A percentile compares a stretch with the other conserved stretches of the same genome.
Evolutionary conservation across 2,329 filamentous ascomycete genomes (phyloP).

Genomic region (Madurella mycetomatis): DNA sequence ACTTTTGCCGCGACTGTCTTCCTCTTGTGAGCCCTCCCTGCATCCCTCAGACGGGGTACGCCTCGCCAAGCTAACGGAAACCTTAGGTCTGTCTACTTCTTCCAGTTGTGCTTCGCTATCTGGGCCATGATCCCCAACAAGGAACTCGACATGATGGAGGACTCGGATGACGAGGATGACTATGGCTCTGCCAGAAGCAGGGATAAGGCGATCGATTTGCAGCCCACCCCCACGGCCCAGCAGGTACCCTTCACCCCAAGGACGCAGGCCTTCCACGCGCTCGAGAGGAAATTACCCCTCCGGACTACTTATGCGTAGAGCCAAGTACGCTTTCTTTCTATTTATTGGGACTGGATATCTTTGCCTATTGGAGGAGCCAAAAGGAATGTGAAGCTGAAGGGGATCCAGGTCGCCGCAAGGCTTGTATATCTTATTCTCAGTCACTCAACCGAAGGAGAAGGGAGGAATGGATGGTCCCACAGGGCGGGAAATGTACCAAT

Average conservation of each 20-base stretch:
- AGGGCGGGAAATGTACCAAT: background rate
- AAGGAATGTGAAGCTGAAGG: background rate
- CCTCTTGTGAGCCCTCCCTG: conserved; percentile 58
- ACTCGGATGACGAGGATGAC: conserved; percentile 41
- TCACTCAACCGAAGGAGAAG: background rate
- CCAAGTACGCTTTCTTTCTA: background rate
- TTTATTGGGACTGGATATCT: background rate
- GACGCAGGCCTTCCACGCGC: conserved; percentile 62
- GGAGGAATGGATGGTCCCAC: background rate
- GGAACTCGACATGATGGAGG: conserved; percentile 43
- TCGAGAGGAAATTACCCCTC: conserved; percentile 55
- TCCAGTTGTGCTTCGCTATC: conserved; percentile 55
- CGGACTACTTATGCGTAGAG: conserved; percentile 15
- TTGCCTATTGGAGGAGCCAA: background rate
- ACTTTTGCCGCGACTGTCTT: conserved; percentile 60
- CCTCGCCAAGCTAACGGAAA: background rate
- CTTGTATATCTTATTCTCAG: background rate
- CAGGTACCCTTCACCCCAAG: conserved; percentile 56
- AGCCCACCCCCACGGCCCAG: conserved; percentile 26
- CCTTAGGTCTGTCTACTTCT: conserved; percentile 54
- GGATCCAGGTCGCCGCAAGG: background rate
- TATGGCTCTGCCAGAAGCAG: conserved; percentile 26
- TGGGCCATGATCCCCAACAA: conserved; percentile 56
- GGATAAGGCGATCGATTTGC: conserved; percentile 52
- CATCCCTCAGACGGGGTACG: background rate